Conservation (phyloP, 2,329 filamentous ascomycete genomes). For the Alternaria ventricosa region DNA sequence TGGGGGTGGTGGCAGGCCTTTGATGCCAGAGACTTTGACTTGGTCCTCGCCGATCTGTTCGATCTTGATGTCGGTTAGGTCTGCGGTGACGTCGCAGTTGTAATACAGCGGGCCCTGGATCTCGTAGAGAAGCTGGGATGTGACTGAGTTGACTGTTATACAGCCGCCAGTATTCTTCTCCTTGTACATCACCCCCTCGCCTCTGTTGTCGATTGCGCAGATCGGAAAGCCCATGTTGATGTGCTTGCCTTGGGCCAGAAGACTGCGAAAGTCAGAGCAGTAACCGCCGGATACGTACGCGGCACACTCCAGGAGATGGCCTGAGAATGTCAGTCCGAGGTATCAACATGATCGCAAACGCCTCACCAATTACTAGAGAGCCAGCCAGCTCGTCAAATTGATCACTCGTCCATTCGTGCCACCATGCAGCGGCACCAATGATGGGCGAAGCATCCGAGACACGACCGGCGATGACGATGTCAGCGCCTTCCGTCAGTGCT, state of each 20-base stretch:
- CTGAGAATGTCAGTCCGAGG: constrained; percentile 53
- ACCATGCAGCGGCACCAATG: constrained; percentile 59
- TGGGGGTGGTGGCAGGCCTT: constrained; percentile 52
- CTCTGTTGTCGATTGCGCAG: constrained; percentile 27
- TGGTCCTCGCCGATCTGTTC: constrained; percentile 56
- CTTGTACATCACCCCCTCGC: constrained; percentile 37
- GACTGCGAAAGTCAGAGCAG: constrained; percentile 50
- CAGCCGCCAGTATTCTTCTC: constrained; percentile 35
- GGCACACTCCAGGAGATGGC: constrained; percentile 51
- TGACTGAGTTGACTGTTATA: constrained; percentile 56
- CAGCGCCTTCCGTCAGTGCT: constrained; percentile 33
- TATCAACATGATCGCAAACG: too few species aligned
- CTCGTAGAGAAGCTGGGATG: constrained; percentile 58
- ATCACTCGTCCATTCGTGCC: constrained; percentile 57
- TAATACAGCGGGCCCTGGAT: constrained; percentile 51
- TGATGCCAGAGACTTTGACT: constrained; percentile 44
- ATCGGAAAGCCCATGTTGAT: constrained; percentile 46
- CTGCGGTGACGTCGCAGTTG: constrained; percentile 52
- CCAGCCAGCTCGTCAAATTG: constrained; percentile 43
- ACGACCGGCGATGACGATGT: constrained; percentile 42
- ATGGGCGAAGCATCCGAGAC: constrained; percentile 46
- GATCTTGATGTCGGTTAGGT: constrained; percentile 32
- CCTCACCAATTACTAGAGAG: constrained; percentile 38
- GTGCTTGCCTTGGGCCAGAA: constrained; percentile 41
- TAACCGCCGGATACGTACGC: constrained; percentile 40